phyloP scores from a whole-genome alignment of 768 basidiomycete species.

The Termitomyces sp. region DNA sequence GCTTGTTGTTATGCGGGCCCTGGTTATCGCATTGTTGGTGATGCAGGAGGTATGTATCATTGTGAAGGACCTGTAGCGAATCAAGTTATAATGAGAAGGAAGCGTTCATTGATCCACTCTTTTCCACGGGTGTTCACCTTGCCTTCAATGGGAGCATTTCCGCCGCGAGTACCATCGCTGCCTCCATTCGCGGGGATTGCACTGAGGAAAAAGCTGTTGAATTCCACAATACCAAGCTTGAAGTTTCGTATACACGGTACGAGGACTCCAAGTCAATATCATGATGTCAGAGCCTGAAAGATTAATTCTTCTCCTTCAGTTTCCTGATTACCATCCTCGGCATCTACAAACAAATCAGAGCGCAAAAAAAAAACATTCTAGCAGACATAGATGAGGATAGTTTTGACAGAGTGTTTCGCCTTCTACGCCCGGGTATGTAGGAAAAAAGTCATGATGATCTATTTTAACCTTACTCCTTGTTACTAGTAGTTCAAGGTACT shows the following conservation, averaged over 20 bases:
- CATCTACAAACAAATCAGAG: conserved; percentile 36
- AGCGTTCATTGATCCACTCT: conserved; percentile 41
- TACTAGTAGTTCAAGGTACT: conserved; percentile 44
- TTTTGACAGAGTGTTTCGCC: conserved; percentile 34
- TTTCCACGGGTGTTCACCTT: conserved; percentile 30
- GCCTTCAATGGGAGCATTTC: conserved; percentile 26
- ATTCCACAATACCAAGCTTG: conserved; percentile 24
- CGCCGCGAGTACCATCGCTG: conserved; percentile 19
- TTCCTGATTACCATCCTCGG: conserved; percentile 28
- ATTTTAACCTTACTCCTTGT: not conserved
- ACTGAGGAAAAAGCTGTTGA: conserved; percentile 15
- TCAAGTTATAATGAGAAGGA: not conserved
- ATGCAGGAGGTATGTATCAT: conserved; percentile 29
- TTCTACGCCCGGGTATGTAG: conserved; percentile 22
- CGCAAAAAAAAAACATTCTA: conserved; percentile 27
- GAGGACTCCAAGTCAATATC: not conserved
- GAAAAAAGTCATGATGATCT: not conserved
- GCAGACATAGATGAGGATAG: conserved; percentile 31
- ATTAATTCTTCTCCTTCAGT: conserved; percentile 7
- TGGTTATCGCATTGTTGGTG: conserved; percentile 23
- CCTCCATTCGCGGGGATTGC: too few species aligned
- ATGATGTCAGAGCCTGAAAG: not conserved
- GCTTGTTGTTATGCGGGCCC: not conserved
- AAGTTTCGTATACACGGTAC: conserved; percentile 24
- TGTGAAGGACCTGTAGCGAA: not conserved